These are phyloP conservation scores for Inga laurina DNA, from an alignment of 306 rosid species.

Conservation along the genomic window DNA sequence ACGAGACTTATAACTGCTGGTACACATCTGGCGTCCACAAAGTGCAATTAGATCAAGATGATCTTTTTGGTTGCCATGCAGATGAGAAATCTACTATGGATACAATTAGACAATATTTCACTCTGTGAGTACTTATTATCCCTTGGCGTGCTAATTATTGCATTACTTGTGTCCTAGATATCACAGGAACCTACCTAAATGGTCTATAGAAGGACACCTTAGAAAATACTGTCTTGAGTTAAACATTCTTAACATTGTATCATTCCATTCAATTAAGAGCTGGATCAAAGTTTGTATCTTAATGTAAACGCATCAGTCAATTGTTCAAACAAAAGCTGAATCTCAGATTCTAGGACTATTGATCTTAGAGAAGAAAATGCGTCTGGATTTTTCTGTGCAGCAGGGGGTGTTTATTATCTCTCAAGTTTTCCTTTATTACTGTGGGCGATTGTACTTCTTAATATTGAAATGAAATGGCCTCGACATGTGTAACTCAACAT, in stretches of 20 bases:
- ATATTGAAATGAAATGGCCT: not conserved
- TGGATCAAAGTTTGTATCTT: not conserved
- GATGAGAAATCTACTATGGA: constrained; percentile 67
- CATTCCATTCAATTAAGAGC: not conserved
- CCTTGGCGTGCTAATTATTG: constrained; percentile 16
- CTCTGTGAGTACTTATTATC: constrained; percentile 59
- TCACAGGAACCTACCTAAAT: constrained; percentile 16
- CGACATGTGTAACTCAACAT: not conserved
- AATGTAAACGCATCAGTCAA: not conserved
- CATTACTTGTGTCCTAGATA: constrained; percentile 16
- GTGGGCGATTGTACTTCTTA: not conserved
- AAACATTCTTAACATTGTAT: constrained; percentile 7
- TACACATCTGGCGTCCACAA: constrained; percentile 76
- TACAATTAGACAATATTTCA: constrained; percentile 62
- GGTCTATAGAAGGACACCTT: constrained; percentile 20
- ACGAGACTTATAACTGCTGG: constrained; percentile 87
- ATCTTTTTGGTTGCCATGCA: constrained; percentile 75
- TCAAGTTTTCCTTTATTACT: not conserved
- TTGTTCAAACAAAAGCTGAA: not conserved
- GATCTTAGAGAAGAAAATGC: not conserved
- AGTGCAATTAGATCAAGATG: constrained; percentile 72
- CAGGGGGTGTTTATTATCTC: not conserved
- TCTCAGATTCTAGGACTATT: not conserved
- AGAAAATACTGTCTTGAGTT: constrained; percentile 20
- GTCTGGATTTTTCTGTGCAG: not conserved